Evolutionary conservation across 768 basidiomycete species (phyloP).

Genomic region (Russula emetica): DNA sequence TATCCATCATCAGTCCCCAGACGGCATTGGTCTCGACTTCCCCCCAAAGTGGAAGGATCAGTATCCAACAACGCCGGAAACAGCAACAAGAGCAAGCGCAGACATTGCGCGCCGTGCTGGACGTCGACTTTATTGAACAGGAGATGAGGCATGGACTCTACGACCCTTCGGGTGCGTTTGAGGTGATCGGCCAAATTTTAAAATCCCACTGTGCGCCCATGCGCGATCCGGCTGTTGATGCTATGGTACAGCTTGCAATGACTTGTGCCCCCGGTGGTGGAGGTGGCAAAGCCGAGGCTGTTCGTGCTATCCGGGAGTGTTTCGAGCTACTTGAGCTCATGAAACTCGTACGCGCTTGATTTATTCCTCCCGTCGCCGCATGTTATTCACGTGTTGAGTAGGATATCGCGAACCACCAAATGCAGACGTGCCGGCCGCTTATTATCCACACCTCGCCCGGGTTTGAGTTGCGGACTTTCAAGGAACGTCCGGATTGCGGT

Average conservation of each 20-base stretch:
- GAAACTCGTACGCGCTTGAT: constrained; percentile 69
- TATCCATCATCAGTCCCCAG: constrained; percentile 76
- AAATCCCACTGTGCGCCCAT: constrained; percentile 93
- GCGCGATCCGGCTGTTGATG: constrained; percentile 78
- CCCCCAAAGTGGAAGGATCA: constrained; percentile 26
- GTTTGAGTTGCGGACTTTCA: constrained; percentile 77
- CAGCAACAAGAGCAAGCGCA: constrained; percentile 27
- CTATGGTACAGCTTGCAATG: constrained; percentile 71
- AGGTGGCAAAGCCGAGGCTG: constrained; percentile 58
- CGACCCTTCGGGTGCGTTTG: constrained; percentile 74
- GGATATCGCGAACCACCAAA: constrained; percentile 97
- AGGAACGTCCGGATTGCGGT: constrained; percentile 44
- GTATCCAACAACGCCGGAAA: constrained; percentile 23
- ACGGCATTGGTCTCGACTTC: constrained; percentile 41
- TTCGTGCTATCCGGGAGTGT: constrained; percentile 73
- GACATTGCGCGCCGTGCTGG: constrained; percentile 42
- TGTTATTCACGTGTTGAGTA: constrained; percentile 36
- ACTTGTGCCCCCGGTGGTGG: constrained; percentile 51
- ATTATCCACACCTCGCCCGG: constrained; percentile 73
- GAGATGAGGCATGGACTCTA: constrained; percentile 74
- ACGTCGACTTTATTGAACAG: constrained; percentile 76
- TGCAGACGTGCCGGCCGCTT: constrained; percentile 89
- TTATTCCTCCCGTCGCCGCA: constrained; percentile 16
- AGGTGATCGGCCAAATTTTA: constrained; percentile 72
- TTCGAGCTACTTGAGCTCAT: constrained; percentile 91